Percentiles rank a stretch among this genome's conserved stretches.
phyloP scores from a whole-genome alignment of 2,329 filamentous ascomycete genomes.

The Gliomastix tumulicola region DNA sequence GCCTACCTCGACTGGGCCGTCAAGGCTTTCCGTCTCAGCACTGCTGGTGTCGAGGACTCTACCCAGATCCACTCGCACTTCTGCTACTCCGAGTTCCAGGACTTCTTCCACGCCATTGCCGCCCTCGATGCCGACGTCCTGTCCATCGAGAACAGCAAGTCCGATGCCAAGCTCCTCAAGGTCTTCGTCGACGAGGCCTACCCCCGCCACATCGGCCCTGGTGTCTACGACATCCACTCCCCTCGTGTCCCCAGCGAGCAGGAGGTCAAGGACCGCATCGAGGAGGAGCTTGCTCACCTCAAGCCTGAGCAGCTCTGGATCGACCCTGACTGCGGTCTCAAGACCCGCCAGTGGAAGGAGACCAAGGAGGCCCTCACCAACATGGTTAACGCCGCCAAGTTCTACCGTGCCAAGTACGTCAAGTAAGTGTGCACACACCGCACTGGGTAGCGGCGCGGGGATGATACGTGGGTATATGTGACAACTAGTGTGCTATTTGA shows the following conservation, averaged over 20 bases:
- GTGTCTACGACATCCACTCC: conserved; percentile 99
- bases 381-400: conserved; percentile 98
- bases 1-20: conserved; percentile 97
- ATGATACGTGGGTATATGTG: conserved; percentile 13
- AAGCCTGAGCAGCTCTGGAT: conserved; percentile 99
- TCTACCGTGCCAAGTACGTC: conserved; percentile 84
- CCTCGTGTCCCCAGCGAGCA: conserved; percentile 94
- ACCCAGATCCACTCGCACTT: conserved; percentile 99
- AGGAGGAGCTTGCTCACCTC: conserved; percentile 97
- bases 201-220: conserved; percentile 95
- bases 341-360: conserved; percentile 98
- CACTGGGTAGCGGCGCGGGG: conserved; percentile 1
- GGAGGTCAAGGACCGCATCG: conserved; percentile 96
- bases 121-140: conserved; percentile 97
- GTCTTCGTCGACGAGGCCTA: conserved; percentile 98
- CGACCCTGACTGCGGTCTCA: conserved; percentile 98
- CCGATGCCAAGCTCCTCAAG: conserved; percentile 96
- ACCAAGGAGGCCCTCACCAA: conserved; percentile 93
- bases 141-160: conserved; percentile 99
- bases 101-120: conserved; percentile 99
- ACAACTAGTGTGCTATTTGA: conserved; percentile 21
- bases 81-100: conserved; percentile 99
- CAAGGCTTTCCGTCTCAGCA: conserved; percentile 94
- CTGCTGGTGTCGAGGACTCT: conserved; percentile 85
- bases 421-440: conserved; percentile 37